phyloP scores from a whole-genome alignment of 78 protist genomes.

The Thecamonas trahens region DNA sequence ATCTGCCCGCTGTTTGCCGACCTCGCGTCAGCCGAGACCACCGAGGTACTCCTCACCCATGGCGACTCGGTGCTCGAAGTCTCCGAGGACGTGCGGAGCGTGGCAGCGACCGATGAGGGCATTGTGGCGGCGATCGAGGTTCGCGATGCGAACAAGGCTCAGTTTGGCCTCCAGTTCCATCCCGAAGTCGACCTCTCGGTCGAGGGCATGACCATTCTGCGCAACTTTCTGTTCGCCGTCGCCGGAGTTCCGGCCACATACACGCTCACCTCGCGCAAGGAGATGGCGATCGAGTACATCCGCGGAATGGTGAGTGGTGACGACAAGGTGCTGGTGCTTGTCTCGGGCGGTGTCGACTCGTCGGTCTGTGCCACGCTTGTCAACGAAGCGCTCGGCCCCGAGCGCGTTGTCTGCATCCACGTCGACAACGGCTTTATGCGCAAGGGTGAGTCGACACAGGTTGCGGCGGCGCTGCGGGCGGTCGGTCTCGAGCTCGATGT shows the following conservation, averaged over 20 bases:
- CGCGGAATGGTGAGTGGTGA: conserved; percentile 22
- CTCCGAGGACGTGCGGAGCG: conserved; percentile 50
- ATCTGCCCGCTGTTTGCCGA: conserved; percentile 41
- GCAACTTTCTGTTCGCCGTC: conserved; percentile 68
- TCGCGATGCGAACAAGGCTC: neutral
- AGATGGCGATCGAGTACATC: conserved; percentile 52
- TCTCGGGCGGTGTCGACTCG: conserved; percentile 93
- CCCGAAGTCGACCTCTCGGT: conserved; percentile 85
- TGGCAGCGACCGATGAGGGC: too few species aligned
- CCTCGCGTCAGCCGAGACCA: conserved; percentile 12
- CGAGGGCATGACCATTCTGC: conserved; percentile 64
- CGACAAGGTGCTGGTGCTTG: conserved; percentile 56
- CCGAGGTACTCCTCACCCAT: conserved; percentile 84
- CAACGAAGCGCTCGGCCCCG: conserved; percentile 78
- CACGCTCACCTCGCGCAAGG: conserved; percentile 54
- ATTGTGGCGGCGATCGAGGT: conserved; percentile 18
- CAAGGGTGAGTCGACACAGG: conserved; percentile 24
- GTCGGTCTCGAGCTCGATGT: conserved; percentile 31
- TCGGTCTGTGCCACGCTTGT: conserved; percentile 89
- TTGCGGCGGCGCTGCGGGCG: neutral
- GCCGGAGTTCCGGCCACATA: conserved; percentile 28
- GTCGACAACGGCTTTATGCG: conserved; percentile 95
- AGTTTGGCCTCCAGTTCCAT: conserved; percentile 85
- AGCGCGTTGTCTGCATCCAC: conserved; percentile 66
- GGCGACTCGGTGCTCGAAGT: conserved; percentile 77